These are phyloP conservation scores for Suillus discolor DNA, from an alignment of 768 basidiomycete genomes.

Conservation along the genomic window DNA sequence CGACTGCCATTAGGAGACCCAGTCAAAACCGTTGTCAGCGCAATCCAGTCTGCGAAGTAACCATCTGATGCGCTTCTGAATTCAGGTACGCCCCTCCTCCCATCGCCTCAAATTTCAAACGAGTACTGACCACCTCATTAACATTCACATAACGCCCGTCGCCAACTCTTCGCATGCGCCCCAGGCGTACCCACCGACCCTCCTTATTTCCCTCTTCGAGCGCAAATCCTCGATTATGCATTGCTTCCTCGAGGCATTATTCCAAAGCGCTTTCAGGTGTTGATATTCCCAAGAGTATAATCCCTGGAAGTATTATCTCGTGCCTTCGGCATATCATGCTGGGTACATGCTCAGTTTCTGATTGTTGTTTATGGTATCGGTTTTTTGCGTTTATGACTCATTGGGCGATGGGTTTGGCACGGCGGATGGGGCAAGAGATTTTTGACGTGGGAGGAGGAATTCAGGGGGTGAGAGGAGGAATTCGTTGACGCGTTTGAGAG, in stretches of 20 bases:
- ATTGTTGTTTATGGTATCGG: conserved; percentile 60
- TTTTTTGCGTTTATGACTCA: conserved; percentile 7
- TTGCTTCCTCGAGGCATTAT: conserved; percentile 80
- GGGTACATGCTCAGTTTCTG: conserved; percentile 56
- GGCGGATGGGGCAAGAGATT: not conserved
- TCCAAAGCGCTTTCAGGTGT: conserved; percentile 77
- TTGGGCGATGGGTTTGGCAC: not conserved
- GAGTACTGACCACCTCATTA: too few species aligned
- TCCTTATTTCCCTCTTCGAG: too few species aligned
- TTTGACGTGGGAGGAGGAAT: not conserved
- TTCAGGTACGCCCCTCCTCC: too few species aligned
- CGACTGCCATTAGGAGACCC: too few species aligned
- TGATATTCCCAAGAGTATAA: conserved; percentile 53
- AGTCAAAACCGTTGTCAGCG: too few species aligned
- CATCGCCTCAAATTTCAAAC: too few species aligned
- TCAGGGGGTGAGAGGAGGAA: conserved; percentile 54
- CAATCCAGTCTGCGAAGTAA: too few species aligned
- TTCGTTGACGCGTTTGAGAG: conserved; percentile 79
- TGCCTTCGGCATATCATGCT: conserved; percentile 75
- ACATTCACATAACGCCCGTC: too few species aligned
- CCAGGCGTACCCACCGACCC: too few species aligned
- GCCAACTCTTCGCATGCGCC: too few species aligned
- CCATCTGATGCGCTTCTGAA: too few species aligned
- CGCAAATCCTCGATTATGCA: conserved; percentile 29
- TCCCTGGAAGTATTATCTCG: conserved; percentile 63